Percentiles rank a stretch among this genome's conserved stretches.
These are phyloP conservation scores for Ceratobasidium sp. DNA, from an alignment of 1,284 basidiomycete genomes.

Conservation along the genomic window DNA sequence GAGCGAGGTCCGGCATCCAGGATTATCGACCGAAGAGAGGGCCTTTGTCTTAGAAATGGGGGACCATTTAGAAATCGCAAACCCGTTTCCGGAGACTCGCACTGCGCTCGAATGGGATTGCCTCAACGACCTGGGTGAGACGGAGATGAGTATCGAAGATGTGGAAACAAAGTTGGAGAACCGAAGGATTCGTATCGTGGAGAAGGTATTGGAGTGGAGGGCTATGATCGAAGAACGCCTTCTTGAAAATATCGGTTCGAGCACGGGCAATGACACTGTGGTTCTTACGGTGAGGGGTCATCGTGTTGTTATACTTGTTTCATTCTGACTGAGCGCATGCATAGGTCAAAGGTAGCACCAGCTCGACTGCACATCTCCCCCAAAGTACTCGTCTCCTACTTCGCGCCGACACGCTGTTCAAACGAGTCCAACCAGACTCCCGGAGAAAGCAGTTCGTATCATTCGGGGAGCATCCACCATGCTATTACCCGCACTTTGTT, in stretches of 20 bases:
- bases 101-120: constrained; percentile 8
- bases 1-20: not conserved
- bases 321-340: not conserved
- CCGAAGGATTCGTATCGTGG: not conserved
- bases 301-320: not conserved
- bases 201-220: constrained; percentile 10
- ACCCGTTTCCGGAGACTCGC: constrained; percentile 14
- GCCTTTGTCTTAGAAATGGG: not conserved
- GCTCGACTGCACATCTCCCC: not conserved
- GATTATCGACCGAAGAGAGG: not conserved
- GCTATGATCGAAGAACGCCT: not conserved
- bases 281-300: constrained; percentile 2
- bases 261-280: not conserved
- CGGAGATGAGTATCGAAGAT: constrained; percentile 2
- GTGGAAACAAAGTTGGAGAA: constrained; percentile 5
- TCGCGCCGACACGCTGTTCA: constrained; percentile 33
- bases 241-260: not conserved
- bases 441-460: not conserved
- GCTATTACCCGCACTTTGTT: constrained; percentile 6
- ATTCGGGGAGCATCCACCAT: not conserved
- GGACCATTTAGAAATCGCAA: not conserved
- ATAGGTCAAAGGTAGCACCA: constrained; percentile 23
- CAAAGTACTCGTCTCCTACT: constrained; percentile 10
- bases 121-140: constrained; percentile 5
- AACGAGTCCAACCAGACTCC: not conserved